A percentile compares a stretch with the other conserved stretches of the same genome.
Evolutionary conservation across 306 rosid species (phyloP).

Genomic region (Cajanus cajan): DNA sequence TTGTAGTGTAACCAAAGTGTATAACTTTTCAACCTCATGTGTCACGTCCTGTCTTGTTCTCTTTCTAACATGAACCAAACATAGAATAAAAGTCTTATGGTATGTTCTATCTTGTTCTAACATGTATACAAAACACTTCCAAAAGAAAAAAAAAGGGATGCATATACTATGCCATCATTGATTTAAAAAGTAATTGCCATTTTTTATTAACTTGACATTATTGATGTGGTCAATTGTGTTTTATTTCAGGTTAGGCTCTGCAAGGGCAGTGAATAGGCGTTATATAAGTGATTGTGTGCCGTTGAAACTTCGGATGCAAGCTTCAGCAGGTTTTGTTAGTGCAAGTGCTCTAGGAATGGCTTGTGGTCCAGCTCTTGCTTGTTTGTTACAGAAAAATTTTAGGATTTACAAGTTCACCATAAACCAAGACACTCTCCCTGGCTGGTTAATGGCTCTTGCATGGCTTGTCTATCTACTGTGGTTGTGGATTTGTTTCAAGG

Average conservation of each 20-base stretch:
- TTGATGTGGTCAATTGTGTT: neutral
- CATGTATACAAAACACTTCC: neutral
- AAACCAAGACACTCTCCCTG: slow-evolving; percentile 87
- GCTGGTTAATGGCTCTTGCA: slow-evolving; percentile 91
- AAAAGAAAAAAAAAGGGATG: neutral
- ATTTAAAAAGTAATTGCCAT: neutral
- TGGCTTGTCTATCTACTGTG: slow-evolving; percentile 84
- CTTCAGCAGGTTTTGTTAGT: slow-evolving; percentile 96
- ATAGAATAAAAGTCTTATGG: neutral
- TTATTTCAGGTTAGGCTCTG: slow-evolving; percentile 83
- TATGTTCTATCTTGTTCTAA: neutral
- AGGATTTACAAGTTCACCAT: slow-evolving; percentile 77
- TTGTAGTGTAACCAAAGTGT: neutral
- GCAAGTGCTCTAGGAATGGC: slow-evolving; percentile 98
- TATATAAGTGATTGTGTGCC: slow-evolving; percentile 97
- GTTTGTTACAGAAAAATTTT: slow-evolving; percentile 70
- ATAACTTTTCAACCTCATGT: neutral
- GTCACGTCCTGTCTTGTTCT: neutral
- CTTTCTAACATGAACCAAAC: neutral
- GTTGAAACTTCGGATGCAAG: slow-evolving; percentile 75
- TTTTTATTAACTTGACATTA: neutral
- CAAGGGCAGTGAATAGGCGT: slow-evolving; percentile 97
- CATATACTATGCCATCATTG: neutral
- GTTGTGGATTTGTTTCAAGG: slow-evolving; percentile 84
- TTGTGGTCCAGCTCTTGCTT: slow-evolving; percentile 96